phyloP scores from a whole-genome alignment of 352 stramenopile species.

The Phytopythium delawarense region DNA sequence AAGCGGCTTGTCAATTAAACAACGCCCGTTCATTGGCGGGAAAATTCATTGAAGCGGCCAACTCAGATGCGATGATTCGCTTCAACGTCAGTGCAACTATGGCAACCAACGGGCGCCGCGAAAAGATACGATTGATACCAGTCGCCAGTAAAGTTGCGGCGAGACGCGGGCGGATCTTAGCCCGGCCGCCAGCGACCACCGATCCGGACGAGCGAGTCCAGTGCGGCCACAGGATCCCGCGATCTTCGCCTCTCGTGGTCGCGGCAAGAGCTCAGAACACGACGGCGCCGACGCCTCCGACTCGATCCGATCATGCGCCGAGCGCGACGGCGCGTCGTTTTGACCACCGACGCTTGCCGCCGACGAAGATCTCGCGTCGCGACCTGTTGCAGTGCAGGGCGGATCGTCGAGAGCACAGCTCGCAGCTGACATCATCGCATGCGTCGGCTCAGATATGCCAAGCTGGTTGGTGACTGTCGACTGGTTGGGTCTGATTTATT shows the following conservation, averaged over 20 bases:
- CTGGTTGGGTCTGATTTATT: no score
- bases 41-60: slow-evolving; percentile 2
- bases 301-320: background rate
- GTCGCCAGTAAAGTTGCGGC: background rate
- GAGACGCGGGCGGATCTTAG: background rate
- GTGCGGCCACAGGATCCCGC: background rate
- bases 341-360: background rate
- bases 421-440: background rate
- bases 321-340: background rate
- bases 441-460: background rate
- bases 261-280: background rate
- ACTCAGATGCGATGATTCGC: slow-evolving; percentile 3
- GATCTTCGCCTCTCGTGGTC: background rate
- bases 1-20: background rate
- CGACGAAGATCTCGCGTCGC: background rate
- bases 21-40: background rate
- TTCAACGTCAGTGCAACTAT: background rate
- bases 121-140: background rate
- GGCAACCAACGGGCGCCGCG: background rate
- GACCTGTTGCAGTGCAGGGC: no score
- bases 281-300: background rate
- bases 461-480: background rate
- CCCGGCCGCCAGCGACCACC: background rate
- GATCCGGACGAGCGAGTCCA: background rate
- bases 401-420: background rate